A percentile compares a stretch with the other conserved stretches of the same genome.
phyloP scores from a whole-genome alignment of 768 basidiomycete species.

The Glaciozyma antarctica region DNA sequence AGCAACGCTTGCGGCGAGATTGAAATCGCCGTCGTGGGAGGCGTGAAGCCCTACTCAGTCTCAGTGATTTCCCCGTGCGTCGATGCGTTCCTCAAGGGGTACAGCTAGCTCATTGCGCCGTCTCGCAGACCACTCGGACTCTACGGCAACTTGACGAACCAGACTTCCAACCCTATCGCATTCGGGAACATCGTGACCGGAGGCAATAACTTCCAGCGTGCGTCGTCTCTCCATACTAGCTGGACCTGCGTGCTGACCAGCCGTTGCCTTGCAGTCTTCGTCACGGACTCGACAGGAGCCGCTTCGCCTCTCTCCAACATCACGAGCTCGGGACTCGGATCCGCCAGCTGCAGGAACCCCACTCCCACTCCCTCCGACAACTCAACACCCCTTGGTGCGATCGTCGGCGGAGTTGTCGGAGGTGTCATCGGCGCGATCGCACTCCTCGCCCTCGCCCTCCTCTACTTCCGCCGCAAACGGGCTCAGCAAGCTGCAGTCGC shows the following conservation, averaged over 20 bases:
- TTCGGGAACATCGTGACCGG: conserved; percentile 5
- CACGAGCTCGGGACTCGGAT: conserved; percentile 10
- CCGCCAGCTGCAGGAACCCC: conserved; percentile 1
- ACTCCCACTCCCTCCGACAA: not conserved
- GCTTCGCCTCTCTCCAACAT: not conserved
- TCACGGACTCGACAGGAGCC: conserved; percentile 11
- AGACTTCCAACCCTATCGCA: not conserved
- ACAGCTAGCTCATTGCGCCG: not conserved
- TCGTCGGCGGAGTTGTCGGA: conserved; percentile 25
- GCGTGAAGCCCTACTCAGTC: conserved; percentile 11
- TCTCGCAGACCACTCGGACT: not conserved
- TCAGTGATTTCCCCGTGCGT: conserved; percentile 9
- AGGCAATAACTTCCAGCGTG: not conserved
- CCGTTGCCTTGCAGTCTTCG: conserved; percentile 9
- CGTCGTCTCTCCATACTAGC: not conserved
- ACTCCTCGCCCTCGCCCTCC: conserved; percentile 17
- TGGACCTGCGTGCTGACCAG: not conserved
- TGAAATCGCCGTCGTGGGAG: conserved; percentile 7
- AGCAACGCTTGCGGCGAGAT: conserved; percentile 18
- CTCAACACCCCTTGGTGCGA: conserved; percentile 6
- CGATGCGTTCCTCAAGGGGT: not conserved
- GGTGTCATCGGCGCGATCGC: conserved; percentile 12
- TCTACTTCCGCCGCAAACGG: not conserved
- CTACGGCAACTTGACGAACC: conserved; percentile 20
- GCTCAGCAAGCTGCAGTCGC: conserved; percentile 2